Conservation (phyloP, 495 filamentous ascomycete species). For the Staphylotrichum tortipilum region DNA sequence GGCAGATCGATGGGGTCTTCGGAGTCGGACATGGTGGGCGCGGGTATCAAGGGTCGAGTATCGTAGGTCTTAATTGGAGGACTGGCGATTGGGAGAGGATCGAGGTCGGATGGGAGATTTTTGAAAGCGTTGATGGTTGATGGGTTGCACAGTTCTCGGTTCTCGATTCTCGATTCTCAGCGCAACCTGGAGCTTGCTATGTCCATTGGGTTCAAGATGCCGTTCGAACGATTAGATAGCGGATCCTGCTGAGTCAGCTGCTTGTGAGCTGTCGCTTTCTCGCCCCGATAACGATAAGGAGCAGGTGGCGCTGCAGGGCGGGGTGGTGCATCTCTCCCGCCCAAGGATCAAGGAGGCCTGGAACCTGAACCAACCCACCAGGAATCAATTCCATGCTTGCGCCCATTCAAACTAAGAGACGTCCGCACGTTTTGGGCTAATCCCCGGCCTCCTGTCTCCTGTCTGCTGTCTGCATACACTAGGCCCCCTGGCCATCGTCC, state of each 20-base stretch:
- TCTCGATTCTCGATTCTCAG: too few relatives aligned
- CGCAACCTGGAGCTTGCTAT: too few relatives aligned
- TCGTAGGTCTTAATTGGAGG: too few relatives aligned
- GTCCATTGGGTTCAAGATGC: not conserved
- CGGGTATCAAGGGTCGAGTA: too few relatives aligned
- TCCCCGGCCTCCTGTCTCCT: too few relatives aligned
- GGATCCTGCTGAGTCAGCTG: conserved; percentile 4
- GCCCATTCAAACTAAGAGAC: not conserved
- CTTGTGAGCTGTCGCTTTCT: not conserved
- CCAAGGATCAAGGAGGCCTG: conserved; percentile 3
- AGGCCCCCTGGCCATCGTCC: not conserved
- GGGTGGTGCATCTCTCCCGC: conserved; percentile 3
- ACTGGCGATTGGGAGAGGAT: too few relatives aligned
- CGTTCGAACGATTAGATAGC: not conserved
- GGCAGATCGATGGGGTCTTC: conserved; percentile 43
- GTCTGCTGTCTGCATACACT: too few relatives aligned
- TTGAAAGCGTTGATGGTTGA: too few relatives aligned
- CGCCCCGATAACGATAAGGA: conserved; percentile 17
- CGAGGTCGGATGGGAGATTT: too few relatives aligned
- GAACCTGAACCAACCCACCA: conserved; percentile 8
- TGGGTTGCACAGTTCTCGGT: too few relatives aligned
- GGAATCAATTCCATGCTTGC: conserved; percentile 6
- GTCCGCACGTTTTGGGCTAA: not conserved
- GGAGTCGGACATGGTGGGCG: conserved; percentile 39
- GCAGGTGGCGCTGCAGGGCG: conserved; percentile 8